Evolutionary conservation across 306 rosid genomes (phyloP), one percentile per base, ranked within the genome.

Genomic region (Rosa chinensis): DNA sequence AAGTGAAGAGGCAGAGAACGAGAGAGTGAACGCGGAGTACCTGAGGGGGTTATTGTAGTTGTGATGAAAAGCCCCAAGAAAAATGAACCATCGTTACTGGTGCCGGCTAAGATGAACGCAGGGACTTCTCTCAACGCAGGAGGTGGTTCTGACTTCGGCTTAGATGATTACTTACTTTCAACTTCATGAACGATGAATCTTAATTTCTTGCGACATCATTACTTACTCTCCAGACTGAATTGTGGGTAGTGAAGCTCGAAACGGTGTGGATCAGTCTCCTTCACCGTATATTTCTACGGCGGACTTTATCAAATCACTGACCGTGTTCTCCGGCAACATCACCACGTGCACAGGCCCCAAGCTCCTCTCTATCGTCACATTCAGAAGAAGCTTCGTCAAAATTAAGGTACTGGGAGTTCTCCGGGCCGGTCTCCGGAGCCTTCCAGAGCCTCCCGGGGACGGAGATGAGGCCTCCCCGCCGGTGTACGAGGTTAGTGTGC

Each of bases 231-330:
- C n/a, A 89, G 87, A 64, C 84, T 87, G 86, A 82, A 89, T 32
- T 89, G 90, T 9, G 97, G 89, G 82, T 88, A 88, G 73, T 92
- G 91, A 66, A 89, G 94, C 56, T 80, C 62, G 42, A 89, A 88
- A 69, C 80, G 77, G 16, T 49, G 81, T 10, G 91, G 94, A 76
- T 87, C 85, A 18, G 80, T 56, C 23, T 78, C 70, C 44, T 74
- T 82, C 80, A 92, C 72, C 49, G 74, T 92, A 88, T n/a, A 84
- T 78, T 2, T 43, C n/a, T 56, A 90, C 66, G 44, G 84, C 82
- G 1, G 84, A 74, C 69, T 84, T 92, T 0, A 87, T 62, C 77
- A 92, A 82, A 77, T 88, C 88, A 0, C 48, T 18, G 12, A 88
- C 92, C 20, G 84, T 84, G 12, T 85, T 76, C 66, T 92, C 89